A percentile compares a stretch with the other conserved stretches of the same genome.
Evolutionary conservation across 192 early-diverging fungal species (phyloP).

Genomic region (Mortierella antarctica): DNA sequence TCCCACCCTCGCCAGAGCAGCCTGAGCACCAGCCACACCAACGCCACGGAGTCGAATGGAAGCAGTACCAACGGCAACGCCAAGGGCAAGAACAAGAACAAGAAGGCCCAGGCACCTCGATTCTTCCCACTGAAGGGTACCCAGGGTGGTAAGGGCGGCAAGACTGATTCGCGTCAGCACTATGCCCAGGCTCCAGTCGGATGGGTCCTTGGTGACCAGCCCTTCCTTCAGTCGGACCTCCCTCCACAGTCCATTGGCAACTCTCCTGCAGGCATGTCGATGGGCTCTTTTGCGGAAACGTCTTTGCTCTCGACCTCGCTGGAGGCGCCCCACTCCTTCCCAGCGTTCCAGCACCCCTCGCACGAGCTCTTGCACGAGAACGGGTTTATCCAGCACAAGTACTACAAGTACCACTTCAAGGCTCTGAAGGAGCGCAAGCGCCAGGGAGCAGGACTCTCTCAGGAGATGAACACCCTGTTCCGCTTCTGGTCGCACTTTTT

Average conservation of each 20-base stretch:
- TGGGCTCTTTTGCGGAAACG: constrained; percentile 32
- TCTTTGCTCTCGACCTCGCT: constrained; percentile 58
- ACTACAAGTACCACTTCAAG: constrained; percentile 93
- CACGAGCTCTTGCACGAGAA: constrained; percentile 95
- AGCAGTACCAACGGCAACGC: constrained; percentile 19
- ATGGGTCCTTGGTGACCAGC: constrained; percentile 79
- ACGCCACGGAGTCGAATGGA: background rate
- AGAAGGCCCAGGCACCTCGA: constrained; percentile 59
- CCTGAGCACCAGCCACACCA: constrained; percentile 33
- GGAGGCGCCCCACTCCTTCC: constrained; percentile 69
- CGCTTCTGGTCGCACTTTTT: constrained; percentile 99
- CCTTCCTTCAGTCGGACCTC: constrained; percentile 58
- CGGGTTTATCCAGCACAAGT: constrained; percentile 98
- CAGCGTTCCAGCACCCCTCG: constrained; percentile 84
- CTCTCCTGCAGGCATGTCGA: constrained; percentile 50
- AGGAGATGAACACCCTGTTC: constrained; percentile 98
- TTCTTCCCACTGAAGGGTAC: constrained; percentile 65
- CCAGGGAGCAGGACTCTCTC: constrained; percentile 87
- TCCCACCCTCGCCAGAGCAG: constrained; percentile 35
- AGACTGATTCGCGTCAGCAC: constrained; percentile 73
- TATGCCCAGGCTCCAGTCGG: constrained; percentile 77
- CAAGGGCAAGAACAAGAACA: constrained; percentile 39
- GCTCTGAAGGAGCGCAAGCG: constrained; percentile 94
- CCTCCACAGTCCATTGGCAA: constrained; percentile 42
- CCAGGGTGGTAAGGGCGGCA: constrained; percentile 41